phyloP scores from a whole-genome alignment of 176 grass and related monocot genomes.

The Carex cristatella region DNA sequence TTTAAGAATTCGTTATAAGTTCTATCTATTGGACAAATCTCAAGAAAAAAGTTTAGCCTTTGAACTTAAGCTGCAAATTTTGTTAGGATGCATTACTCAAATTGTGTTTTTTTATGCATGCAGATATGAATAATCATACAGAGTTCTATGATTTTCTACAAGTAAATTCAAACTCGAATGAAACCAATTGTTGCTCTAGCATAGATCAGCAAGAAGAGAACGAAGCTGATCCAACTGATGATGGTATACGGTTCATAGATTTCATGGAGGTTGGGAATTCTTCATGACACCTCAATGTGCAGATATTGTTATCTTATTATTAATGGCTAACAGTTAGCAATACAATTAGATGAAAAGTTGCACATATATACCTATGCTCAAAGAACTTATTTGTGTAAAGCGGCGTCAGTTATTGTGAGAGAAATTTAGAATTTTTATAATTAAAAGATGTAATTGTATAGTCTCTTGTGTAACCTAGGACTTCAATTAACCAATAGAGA shows the following conservation, averaged over 20 bases:
- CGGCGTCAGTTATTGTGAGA: not conserved
- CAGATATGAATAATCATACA: conserved; percentile 50
- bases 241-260: conserved; percentile 62
- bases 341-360: conserved; percentile 9
- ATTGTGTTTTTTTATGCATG: not conserved
- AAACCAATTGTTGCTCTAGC: conserved; percentile 74
- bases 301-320: not conserved
- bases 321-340: conserved; percentile 19
- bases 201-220: conserved; percentile 70
- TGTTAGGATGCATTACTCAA: not conserved
- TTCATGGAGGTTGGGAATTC: conserved; percentile 78
- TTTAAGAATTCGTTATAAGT: not conserved
- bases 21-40: not conserved
- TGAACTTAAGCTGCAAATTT: not conserved
- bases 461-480: conserved; percentile 9
- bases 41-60: not conserved
- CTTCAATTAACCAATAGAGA: not conserved
- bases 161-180: conserved; percentile 69
- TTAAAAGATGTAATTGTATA: conserved; percentile 7
- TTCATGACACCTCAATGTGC: conserved; percentile 16
- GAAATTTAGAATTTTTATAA: conserved; percentile 14
- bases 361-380: not conserved
- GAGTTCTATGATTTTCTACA: conserved; percentile 93
- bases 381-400: not conserved
- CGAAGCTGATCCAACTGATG: conserved; percentile 31